Evolutionary conservation across 306 rosid genomes (phyloP), one percentile per base, ranked within the genome.

Genomic region (Glycine soja): DNA sequence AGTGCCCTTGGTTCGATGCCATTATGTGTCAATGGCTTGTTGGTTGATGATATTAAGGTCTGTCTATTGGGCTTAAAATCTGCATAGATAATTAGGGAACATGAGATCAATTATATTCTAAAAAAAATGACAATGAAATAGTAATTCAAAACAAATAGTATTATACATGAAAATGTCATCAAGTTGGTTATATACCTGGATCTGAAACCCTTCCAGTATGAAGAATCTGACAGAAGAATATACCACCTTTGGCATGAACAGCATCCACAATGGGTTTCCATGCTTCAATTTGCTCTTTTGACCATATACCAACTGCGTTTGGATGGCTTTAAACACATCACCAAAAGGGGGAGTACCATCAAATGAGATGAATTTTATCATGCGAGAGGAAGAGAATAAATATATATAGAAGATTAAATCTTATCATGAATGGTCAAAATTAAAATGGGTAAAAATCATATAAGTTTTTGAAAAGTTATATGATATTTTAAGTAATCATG

Each of bases 261-360:
- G 90, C 89, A 67, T 80, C 70, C 0, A 89, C 87, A 45, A 88
- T 53, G 10, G 82, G 80, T 5, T 83, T 85, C 90, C 90, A 89
- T 38, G 88, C 90, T 70, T 89, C 81, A 0, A 89, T 71, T 80
- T 89, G 92, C 77, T 89, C 92, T 77, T 56, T 85, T 19, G 89
- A 78, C 90, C 90, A 89, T 83, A 89, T 81, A 11, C 88, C 79
- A 2, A 87, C 85, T 10, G 72, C 72, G 83, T 85, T 4, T 54
- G 56, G 77, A 51, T 72, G 70, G 52, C 88, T 80, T 34, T 64
- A 64, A 14, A 34, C 5, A 36, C 18, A 63, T 62, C 18, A 5
- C 2, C 40, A 63, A 14, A 63, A 63, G 18, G 54, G 12, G n/a
- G 12, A 11, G 6, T 8, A 18, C 8, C 34, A 57, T 57, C 11